Base-by-base conservation (phyloP, 495 filamentous ascomycete species). In the Penicillium mononematosum region DNA sequence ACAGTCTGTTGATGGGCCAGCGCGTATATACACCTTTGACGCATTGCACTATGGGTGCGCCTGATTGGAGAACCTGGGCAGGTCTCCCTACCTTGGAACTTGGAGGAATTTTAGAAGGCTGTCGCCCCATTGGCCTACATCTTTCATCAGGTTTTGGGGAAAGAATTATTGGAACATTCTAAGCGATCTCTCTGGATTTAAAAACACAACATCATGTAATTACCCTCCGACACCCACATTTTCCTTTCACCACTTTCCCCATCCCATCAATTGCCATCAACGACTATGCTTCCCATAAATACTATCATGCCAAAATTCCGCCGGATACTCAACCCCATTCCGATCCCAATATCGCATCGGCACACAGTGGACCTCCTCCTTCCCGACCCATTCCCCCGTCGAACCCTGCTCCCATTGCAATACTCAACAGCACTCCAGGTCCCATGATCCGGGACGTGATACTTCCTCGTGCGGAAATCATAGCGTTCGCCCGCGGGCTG, bases 351-450 rank as follows among this genome's bases (percentile, higher is more conserved):
- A 66, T 25, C 45, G 17, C 36, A 46, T 50, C n/a, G 73, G 73
- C 34, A 70, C 52, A 36, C 45, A 38, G 62, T 71, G 68, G 4
- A 58, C 36, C 38, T 64, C 58, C 11, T 39, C 29, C 45, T 52
- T 56, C 9, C 55, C 10, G 24, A n/a, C 0, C 45, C 45, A 47
- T 45, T 17, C 36, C 8, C 60, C 27, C 19, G 27, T 14, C 41
- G 39, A 17, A 2, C 36, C 14, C 42, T 34, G 17, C 41, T 8
- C 3, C 45, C 55, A 55, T 59, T 52, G 41, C 66, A 74, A 58
- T 67, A 68, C 50, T 70, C 58, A n/a, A 70, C 70, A 25, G 29
- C 27, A 43, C 62, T 66, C 73, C 71, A 74, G 2, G 65, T 70
- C 20, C 61, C 66, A 41, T 42, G 6, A 47, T 73, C 64, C 3